Evolutionary conservation across 2,329 filamentous ascomycete genomes (phyloP).

Genomic region (Piedraia hortae): DNA sequence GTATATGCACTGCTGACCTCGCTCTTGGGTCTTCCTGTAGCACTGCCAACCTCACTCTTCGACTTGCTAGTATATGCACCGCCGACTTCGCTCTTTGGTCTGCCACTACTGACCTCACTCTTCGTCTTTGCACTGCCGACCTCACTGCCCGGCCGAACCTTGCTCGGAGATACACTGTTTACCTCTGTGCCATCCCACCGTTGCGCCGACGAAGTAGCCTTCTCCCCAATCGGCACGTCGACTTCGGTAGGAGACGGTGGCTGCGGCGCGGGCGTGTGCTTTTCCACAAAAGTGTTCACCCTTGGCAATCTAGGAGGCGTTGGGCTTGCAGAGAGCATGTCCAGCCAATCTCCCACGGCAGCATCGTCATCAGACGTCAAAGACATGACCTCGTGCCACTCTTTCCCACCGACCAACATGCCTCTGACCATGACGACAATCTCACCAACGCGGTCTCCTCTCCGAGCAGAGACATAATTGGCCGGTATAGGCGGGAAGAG

Average conservation of each 20-base stretch:
- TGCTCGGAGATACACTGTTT: constrained; percentile 10
- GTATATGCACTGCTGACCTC: too few relatives aligned
- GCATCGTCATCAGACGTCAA: constrained; percentile 50
- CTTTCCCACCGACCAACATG: constrained; percentile 26
- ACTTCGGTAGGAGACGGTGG: constrained; percentile 16
- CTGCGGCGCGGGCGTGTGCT: constrained; percentile 4
- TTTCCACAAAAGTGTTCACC: constrained; percentile 22
- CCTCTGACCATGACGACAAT: constrained; percentile 74
- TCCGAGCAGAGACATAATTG: constrained; percentile 48
- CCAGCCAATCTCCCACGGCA: constrained; percentile 61
- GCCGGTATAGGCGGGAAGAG: constrained; percentile 71
- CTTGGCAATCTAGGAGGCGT: constrained; percentile 27
- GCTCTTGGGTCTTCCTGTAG: too few relatives aligned
- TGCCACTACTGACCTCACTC: constrained; percentile 5
- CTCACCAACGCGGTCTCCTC: constrained; percentile 41
- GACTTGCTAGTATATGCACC: too few relatives aligned
- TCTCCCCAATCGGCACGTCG: constrained; percentile 34
- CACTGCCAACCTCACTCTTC: too few relatives aligned
- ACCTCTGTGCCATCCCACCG: constrained; percentile 17
- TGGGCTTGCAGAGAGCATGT: constrained; percentile 45
- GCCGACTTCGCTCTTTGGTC: too few relatives aligned
- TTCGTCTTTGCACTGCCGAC: constrained; percentile 6
- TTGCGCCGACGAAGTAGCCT: constrained; percentile 19
- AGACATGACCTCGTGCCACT: constrained; percentile 69
- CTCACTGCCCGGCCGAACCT: constrained; percentile 2